A percentile compares a stretch with the other conserved stretches of the same genome.
phyloP scores from a whole-genome alignment of 441 rosid species.

The Syzygium malaccense region DNA sequence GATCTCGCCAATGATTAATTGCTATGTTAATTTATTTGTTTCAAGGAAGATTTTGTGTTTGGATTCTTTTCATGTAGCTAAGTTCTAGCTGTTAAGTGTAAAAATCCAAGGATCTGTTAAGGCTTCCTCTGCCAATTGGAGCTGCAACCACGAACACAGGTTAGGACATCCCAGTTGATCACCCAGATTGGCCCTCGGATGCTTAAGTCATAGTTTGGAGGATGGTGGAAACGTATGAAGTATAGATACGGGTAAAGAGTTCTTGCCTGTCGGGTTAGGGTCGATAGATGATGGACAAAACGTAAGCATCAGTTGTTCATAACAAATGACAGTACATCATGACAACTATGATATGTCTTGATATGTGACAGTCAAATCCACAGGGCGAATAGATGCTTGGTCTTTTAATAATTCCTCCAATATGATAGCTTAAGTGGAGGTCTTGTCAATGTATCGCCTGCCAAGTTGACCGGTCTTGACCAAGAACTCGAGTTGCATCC shows the following conservation, averaged over 20 bases:
- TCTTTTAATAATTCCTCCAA: neutral
- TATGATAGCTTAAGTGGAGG: neutral
- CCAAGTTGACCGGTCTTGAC: neutral
- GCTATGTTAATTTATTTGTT: neutral
- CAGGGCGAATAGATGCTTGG: neutral
- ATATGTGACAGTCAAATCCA: neutral
- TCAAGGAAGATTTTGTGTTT: neutral
- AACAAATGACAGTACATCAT: neutral
- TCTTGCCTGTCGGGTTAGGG: neutral
- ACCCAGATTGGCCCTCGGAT: neutral
- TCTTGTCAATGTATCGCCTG: neutral
- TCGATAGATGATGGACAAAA: neutral
- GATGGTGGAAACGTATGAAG: neutral
- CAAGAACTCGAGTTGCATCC: neutral
- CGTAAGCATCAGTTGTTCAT: neutral
- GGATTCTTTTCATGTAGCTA: neutral
- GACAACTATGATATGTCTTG: neutral
- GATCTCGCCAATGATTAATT: neutral
- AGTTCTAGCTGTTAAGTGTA: neutral
- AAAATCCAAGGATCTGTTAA: neutral
- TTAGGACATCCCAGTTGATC: neutral
- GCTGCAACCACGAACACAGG: neutral
- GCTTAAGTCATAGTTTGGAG: neutral
- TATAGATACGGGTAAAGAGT: neutral
- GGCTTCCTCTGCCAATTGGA: neutral